phyloP scores from a whole-genome alignment of 78 protist genomes.

The Isochrysis galbana region DNA sequence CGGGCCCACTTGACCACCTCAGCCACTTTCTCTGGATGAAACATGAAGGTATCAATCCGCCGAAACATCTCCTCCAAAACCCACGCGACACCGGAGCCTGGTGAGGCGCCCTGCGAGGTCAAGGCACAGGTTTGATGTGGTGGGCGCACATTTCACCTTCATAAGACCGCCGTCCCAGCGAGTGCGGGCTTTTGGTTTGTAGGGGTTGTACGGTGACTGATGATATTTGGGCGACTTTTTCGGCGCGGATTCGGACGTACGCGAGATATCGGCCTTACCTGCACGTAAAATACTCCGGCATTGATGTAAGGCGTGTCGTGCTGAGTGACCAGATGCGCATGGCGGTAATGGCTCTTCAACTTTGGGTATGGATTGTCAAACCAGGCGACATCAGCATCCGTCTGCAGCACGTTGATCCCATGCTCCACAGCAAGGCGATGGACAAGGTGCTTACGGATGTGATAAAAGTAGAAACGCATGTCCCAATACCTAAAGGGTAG shows the following conservation, averaged over 20 bases:
- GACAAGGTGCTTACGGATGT: background rate
- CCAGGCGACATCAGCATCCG: slow-evolving; percentile 15
- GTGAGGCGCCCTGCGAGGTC: background rate
- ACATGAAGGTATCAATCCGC: background rate
- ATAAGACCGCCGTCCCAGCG: too few relatives aligned
- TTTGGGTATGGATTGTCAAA: background rate
- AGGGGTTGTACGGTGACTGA: too few relatives aligned
- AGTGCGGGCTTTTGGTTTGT: too few relatives aligned
- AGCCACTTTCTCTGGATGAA: background rate
- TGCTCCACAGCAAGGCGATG: background rate
- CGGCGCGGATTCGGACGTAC: too few relatives aligned
- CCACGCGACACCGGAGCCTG: background rate
- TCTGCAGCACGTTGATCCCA: background rate
- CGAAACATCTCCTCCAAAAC: background rate
- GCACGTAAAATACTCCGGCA: slow-evolving; percentile 15
- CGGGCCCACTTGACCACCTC: background rate
- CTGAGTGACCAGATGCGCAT: background rate
- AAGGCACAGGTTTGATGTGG: too few relatives aligned
- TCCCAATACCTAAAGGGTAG: too few relatives aligned
- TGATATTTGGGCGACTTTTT: too few relatives aligned
- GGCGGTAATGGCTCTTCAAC: background rate
- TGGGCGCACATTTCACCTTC: too few relatives aligned
- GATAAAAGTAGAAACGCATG: background rate
- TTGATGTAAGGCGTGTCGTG: background rate
- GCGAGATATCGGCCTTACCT: too few relatives aligned